Evolutionary conservation across 73 alveolate genomes (phyloP).

Genomic region (Symbiodinium pilosum): DNA sequence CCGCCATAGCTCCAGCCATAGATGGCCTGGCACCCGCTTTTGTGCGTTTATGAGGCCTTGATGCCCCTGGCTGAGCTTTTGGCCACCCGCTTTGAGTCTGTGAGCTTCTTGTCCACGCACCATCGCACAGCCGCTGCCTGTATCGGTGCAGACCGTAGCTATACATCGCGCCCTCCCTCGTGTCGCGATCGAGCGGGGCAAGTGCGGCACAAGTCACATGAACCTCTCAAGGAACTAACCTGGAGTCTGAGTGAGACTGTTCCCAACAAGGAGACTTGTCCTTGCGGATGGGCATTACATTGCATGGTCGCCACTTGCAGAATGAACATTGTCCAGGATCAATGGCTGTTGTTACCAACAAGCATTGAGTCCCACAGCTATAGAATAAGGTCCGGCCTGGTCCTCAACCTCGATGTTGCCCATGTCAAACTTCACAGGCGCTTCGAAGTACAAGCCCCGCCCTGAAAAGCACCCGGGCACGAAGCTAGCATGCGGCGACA

Average conservation of each 20-base stretch:
- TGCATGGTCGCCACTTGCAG: too few relatives aligned
- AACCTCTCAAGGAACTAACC: too few relatives aligned
- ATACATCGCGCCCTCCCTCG: too few relatives aligned
- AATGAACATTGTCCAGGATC: too few relatives aligned
- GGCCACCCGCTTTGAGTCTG: constrained; percentile 75
- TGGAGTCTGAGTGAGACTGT: too few relatives aligned
- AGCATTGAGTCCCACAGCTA: too few relatives aligned
- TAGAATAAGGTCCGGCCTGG: constrained; percentile 67
- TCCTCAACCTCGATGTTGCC: constrained; percentile 85
- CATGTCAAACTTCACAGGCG: constrained; percentile 76
- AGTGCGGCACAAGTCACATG: too few relatives aligned
- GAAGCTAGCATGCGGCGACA: too few relatives aligned
- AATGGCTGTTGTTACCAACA: too few relatives aligned
- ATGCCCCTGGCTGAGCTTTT: neutral
- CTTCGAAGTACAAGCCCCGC: constrained; percentile 78
- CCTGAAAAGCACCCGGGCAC: neutral
- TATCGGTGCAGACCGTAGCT: neutral
- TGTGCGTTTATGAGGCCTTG: neutral
- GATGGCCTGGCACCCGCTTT: constrained; percentile 36
- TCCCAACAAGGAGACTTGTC: too few relatives aligned
- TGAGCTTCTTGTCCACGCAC: constrained; percentile 57
- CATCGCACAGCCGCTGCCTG: constrained; percentile 81
- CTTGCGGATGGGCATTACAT: too few relatives aligned
- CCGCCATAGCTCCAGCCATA: constrained; percentile 94
- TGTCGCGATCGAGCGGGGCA: too few relatives aligned